Percentiles rank a stretch among this genome's conserved stretches.
phyloP scores from a whole-genome alignment of 805 yeast species.

The Vanderwaltozyma tropicalis region DNA sequence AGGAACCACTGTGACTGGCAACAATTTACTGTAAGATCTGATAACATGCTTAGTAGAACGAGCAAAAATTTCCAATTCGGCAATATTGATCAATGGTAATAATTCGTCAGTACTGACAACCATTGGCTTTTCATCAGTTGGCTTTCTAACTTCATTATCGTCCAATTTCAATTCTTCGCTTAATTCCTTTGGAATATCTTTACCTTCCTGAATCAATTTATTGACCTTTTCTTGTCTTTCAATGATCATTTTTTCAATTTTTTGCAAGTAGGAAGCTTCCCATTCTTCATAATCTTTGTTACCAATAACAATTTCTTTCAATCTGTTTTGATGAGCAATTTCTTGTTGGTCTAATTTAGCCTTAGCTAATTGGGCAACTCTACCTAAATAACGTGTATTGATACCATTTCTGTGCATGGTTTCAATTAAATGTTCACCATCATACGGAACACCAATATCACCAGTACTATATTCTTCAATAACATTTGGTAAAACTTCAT shows the following conservation, averaged over 20 bases:
- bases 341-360: conserved; percentile 16
- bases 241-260: conserved; percentile 24
- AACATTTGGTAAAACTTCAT: conserved; percentile 52
- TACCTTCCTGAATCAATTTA: conserved; percentile 25
- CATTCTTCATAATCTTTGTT: conserved; percentile 28
- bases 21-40: conserved; percentile 34
- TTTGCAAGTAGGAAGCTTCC: conserved; percentile 22
- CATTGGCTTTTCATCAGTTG: conserved; percentile 27
- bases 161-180: conserved; percentile 26
- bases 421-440: conserved; percentile 64
- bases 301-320: conserved; percentile 17
- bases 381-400: conserved; percentile 80
- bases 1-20: conserved; percentile 49
- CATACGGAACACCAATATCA: conserved; percentile 55
- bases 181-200: conserved; percentile 28
- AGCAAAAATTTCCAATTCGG: conserved; percentile 58
- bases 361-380: conserved; percentile 27
- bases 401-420: conserved; percentile 73
- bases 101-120: conserved; percentile 31
- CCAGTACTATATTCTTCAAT: conserved; percentile 34
- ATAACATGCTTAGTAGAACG: conserved; percentile 72
- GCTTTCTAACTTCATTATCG: conserved; percentile 26
- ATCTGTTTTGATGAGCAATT: conserved; percentile 12
- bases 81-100: conserved; percentile 37
- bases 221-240: conserved; percentile 30